Evolutionary conservation across 2,329 filamentous ascomycete species (phyloP), one percentile per base, ranked within the genome.

Genomic region (Penicillium sp.): DNA sequence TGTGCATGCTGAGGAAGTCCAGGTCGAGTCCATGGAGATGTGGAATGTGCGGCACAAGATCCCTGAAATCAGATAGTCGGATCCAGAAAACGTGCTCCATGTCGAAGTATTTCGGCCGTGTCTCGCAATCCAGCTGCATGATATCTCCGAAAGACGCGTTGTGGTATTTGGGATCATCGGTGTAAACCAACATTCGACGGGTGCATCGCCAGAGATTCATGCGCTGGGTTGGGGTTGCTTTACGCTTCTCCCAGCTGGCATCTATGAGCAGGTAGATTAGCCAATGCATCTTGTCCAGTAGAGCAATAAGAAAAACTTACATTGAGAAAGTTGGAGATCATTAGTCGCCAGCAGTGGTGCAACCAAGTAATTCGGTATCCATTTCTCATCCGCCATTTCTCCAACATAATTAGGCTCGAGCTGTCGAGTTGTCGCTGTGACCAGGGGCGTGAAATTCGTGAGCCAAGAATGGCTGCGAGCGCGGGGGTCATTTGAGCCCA

Each of bases 81-180:
- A 81, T 74, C 79, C 79, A 81, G 59, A 81, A 81, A 44, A 81
- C 68, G 67, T 77, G 77, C 52, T 79, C 73, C 76, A 81, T 77
- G 24, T 70, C 70, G 58, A 77, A 75, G 67, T 79, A 81, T 62
- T 79, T 81, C 23, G 74, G 75, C 47, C 70, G 66, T 21, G 75
- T 76, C 61, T 77, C 76, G 45, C 66, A 69, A 64, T 78, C 75
- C 58, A 73, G 68, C 54, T 72, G 67, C 57, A 71, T 71, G 39
- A 76, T 67, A 29, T 77, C 69, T 45, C 71, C 69, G 23, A 75
- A 68, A 16, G 70, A 72, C 10, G 72, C 72, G 44, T 67, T 68
- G 51, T 71, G 58, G 21, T 71, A 66, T 33, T 71, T 72, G 14
- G 69, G 62, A 26, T 75, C 72, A 48, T 75, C 75, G 19, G 71